Percentiles rank a stretch among this genome's conserved stretches.
These are phyloP conservation scores for Plasmodium billcollinsi DNA, from an alignment of 169 alveolate species.

Conservation along the genomic window DNA sequence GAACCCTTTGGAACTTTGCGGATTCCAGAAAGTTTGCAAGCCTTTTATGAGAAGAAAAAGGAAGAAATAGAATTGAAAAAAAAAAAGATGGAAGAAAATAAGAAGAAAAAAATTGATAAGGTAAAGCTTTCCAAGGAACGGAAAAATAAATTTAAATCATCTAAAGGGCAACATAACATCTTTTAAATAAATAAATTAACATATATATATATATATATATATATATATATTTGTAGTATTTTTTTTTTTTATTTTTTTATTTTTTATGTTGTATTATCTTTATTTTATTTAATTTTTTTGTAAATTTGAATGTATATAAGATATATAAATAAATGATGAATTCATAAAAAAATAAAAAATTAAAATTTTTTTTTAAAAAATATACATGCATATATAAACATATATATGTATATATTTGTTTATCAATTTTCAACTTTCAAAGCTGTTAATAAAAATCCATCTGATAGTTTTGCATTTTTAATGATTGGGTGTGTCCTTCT, in stretches of 20 bases:
- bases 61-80: conserved; percentile 69
- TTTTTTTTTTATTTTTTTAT: neutral
- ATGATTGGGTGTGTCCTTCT: conserved; percentile 67
- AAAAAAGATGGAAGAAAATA: conserved; percentile 47
- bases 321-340: too few species aligned
- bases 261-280: neutral
- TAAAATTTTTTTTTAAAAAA: neutral
- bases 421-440: conserved; percentile 24
- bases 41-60: conserved; percentile 61
- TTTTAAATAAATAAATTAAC: neutral
- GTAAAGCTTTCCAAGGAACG: conserved; percentile 54
- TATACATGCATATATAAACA: neutral
- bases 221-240: neutral
- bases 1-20: conserved; percentile 24
- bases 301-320: conserved; percentile 4
- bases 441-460: conserved; percentile 63
- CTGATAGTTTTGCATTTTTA: conserved; percentile 52
- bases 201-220: neutral
- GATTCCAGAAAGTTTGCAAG: conserved; percentile 62
- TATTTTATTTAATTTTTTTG: neutral
- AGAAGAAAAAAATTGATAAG: conserved; percentile 62
- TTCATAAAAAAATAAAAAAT: too few species aligned
- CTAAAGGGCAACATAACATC: conserved; percentile 74
- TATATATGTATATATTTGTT: neutral
- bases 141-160: conserved; percentile 68